These are phyloP conservation scores for Leptographium procerum DNA, from an alignment of 2,329 filamentous ascomycete species.

Conservation along the genomic window DNA sequence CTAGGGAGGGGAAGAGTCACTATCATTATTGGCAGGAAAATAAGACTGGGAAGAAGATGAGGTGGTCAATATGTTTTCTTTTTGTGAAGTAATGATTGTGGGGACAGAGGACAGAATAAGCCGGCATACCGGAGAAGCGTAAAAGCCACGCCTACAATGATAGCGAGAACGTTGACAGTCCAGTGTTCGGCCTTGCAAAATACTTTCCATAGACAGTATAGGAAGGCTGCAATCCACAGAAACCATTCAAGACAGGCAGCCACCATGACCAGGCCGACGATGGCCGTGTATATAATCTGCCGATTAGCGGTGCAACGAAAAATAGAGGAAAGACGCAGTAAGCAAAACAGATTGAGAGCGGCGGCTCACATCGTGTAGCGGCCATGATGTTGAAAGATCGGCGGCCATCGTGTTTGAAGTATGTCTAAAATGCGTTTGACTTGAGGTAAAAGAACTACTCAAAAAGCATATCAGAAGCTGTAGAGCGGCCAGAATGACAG, in stretches of 20 bases:
- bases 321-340: background rate
- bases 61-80: background rate
- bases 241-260: slow-evolving; percentile 88
- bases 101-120: background rate
- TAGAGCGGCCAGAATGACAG: background rate
- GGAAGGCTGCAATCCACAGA: slow-evolving; percentile 84
- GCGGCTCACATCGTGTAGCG: slow-evolving; percentile 33
- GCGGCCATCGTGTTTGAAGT: slow-evolving; percentile 25
- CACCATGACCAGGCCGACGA: slow-evolving; percentile 71
- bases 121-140: slow-evolving; percentile 55
- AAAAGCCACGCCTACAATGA: slow-evolving; percentile 62
- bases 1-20: slow-evolving; percentile 78
- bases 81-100: background rate
- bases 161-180: slow-evolving; percentile 67
- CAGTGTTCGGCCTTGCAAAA: slow-evolving; percentile 82
- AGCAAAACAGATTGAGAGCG: too few relatives aligned
- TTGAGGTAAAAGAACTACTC: background rate
- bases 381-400: slow-evolving; percentile 34
- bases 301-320: background rate
- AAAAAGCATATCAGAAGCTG: background rate
- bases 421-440: slow-evolving; percentile 5
- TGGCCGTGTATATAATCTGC: slow-evolving; percentile 74
- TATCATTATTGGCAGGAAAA: slow-evolving; percentile 89
- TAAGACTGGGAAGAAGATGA: slow-evolving; percentile 40
- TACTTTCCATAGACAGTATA: slow-evolving; percentile 83